phyloP scores from a whole-genome alignment of 495 filamentous ascomycete genomes.

The Pyronema omphalodes region DNA sequence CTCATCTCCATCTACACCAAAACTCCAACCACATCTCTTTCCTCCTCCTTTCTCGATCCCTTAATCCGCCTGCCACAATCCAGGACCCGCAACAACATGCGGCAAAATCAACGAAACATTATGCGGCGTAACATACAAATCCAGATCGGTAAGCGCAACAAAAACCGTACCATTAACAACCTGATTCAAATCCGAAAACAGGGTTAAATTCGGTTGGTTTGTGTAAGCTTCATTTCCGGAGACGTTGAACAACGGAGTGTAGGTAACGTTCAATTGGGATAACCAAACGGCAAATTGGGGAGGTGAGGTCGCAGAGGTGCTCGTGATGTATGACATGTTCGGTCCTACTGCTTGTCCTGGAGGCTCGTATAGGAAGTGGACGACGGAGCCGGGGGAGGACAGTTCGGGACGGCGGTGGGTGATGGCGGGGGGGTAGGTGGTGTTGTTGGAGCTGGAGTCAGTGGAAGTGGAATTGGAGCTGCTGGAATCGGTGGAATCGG shows the following conservation, averaged over 20 bases:
- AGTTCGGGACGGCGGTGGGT: conserved; percentile 50
- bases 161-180: conserved; percentile 67
- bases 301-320: no score
- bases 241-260: conserved; percentile 44
- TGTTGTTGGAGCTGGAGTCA: conserved; percentile 33
- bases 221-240: conserved; percentile 37
- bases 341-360: conserved; percentile 56
- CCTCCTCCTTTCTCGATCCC: background rate
- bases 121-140: conserved; percentile 54
- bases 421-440: conserved; percentile 38
- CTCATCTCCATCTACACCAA: no score
- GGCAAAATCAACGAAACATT: conserved; percentile 57
- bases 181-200: conserved; percentile 45
- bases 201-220: conserved; percentile 43
- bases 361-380: conserved; percentile 53
- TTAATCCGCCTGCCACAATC: conserved; percentile 67
- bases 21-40: background rate
- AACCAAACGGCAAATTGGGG: conserved; percentile 61
- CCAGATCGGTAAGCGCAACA: conserved; percentile 52
- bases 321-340: conserved; percentile 69
- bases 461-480: no score
- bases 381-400: conserved; percentile 54
- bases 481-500: no score
- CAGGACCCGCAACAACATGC: conserved; percentile 54
- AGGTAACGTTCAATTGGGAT: conserved; percentile 70